Base-by-base conservation (phyloP, 1,284 basidiomycete genomes). In the Irpex sp. region DNA sequence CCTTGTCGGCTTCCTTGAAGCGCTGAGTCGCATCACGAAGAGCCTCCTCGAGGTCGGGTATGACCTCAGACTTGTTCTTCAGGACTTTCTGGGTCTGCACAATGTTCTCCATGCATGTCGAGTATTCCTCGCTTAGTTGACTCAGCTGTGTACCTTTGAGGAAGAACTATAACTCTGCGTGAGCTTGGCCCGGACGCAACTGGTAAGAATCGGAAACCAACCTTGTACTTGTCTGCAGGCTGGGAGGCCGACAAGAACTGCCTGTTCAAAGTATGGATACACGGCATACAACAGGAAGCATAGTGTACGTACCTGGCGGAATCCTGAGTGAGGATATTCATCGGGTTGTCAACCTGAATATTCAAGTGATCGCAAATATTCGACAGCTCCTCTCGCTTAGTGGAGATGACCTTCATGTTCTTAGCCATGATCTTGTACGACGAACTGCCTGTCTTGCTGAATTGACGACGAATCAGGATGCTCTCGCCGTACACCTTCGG, bases 311-410 rank as follows among this genome's bases (percentile, higher is more conserved):
- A 68, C 67, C 77, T 74, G 9, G 80, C 81, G 61, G 81, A 74
- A 69, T 81, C 80, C 81, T 97, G 95, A 1, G 94, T 97, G 37
- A 97, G 81, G 47, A 99, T 89, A 66, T 95, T 97, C 83, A 98
- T 88, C 0, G 96, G 96, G 70, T 98, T 98, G 73, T 99, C 97
- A 64, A 98, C 93, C 71, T 95, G 94, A 64, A 99, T 95, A 71
- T 94, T 94, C 88, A 97, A 96, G 69, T 95, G 92, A 71, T 97
- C 93, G 69, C 90, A 89, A 58, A 98, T 97, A 2, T 89, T 85
- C 47, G 92, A 83, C 21, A 99, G 78, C 71, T 97, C 94, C 35
- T 94, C 88, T 66, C 88, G 87, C 77, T 93, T 95, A n/a, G 79
- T 89, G 46, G 89, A 91, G 59, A 97, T 75, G 5, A 87, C 75